A percentile compares a stretch with the other conserved stretches of the same genome.
phyloP scores from a whole-genome alignment of 129 eudicot genomes.

The Chrysanthemum seticuspe region DNA sequence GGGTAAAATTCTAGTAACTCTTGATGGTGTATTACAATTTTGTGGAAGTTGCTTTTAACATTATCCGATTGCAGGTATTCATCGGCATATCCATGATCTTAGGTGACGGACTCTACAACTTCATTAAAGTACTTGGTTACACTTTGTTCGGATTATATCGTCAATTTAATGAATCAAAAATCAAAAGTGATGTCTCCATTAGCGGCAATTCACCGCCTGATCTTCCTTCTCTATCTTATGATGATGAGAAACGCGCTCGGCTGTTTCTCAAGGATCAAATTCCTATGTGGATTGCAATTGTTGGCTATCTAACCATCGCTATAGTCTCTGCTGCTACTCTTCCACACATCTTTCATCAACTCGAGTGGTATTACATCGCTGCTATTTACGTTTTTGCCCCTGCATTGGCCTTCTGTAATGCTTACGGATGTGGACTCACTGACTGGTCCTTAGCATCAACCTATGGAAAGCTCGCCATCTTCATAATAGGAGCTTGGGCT shows the following conservation, averaged over 20 bases:
- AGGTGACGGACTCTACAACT: constrained; percentile 94
- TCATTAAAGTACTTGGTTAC: constrained; percentile 65
- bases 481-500: constrained; percentile 89
- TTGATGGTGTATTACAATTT: background rate
- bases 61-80: constrained; percentile 50
- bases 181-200: constrained; percentile 37
- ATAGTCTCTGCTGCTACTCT: constrained; percentile 53
- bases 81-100: constrained; percentile 87
- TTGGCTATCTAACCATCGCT: constrained; percentile 61
- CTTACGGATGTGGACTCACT: constrained; percentile 87
- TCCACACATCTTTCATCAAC: constrained; percentile 71
- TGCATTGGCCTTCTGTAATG: constrained; percentile 76
- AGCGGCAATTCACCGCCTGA: constrained; percentile 28
- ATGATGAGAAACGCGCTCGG: constrained; percentile 64
- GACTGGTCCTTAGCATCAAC: constrained; percentile 96
- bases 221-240: constrained; percentile 43
- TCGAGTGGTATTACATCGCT: constrained; percentile 74
- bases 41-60: background rate
- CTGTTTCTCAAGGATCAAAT: constrained; percentile 82
- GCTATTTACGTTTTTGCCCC: constrained; percentile 73
- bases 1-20: constrained; percentile 43
- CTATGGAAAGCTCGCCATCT: constrained; percentile 88
- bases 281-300: constrained; percentile 67
- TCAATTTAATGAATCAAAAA: constrained; percentile 37
- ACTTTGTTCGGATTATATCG: constrained; percentile 56